Evolutionary conservation across 495 filamentous ascomycete genomes (phyloP).

Genomic region (Neurospora sp.): DNA sequence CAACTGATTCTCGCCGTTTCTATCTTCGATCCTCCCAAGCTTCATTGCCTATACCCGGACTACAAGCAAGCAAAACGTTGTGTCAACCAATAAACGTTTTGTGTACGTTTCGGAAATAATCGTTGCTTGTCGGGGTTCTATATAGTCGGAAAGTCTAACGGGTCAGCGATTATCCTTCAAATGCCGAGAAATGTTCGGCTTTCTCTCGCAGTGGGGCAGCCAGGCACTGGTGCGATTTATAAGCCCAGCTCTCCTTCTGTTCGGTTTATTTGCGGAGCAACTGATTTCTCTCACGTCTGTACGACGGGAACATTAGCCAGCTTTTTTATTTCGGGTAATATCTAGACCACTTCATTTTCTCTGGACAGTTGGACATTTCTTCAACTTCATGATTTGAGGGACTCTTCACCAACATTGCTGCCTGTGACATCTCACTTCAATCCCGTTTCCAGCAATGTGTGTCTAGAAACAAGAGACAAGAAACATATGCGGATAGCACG

Average conservation of each 20-base stretch:
- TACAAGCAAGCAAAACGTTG: not conserved
- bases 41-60: not conserved
- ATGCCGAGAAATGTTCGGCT: not conserved
- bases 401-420: not conserved
- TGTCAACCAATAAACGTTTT: not conserved
- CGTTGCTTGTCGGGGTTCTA: not conserved
- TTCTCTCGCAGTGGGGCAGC: not conserved
- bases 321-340: not conserved
- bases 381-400: not conserved
- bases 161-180: not conserved
- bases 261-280: not conserved
- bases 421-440: not conserved
- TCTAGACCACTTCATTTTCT: not conserved
- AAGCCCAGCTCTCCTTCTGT: not conserved
- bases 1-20: not conserved
- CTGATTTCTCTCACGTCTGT: not conserved
- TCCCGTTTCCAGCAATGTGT: not conserved
- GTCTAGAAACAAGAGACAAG: not conserved
- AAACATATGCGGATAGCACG: not conserved
- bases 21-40: not conserved
- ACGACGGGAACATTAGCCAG: not conserved
- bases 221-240: not conserved
- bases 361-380: not conserved
- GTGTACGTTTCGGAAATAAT: not conserved
- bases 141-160: not conserved